Evolutionary conservation across 1,284 basidiomycete species (phyloP).

Genomic region (Sanghuangporus sanghuang): DNA sequence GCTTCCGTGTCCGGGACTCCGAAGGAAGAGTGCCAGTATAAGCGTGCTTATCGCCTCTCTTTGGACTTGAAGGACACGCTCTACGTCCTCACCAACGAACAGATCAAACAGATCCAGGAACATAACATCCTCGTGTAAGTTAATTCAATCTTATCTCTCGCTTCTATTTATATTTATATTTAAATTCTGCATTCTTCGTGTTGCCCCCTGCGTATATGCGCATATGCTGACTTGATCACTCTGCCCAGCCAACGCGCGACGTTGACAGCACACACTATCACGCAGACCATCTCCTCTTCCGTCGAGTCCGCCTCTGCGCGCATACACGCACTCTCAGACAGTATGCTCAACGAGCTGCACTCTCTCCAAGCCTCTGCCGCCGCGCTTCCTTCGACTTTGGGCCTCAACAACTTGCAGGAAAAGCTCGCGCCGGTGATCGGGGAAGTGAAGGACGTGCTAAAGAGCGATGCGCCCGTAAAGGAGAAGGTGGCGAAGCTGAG

Average conservation of each 20-base stretch:
- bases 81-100: slow-evolving; percentile 61
- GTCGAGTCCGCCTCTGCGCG: slow-evolving; percentile 42
- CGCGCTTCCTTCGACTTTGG: slow-evolving; percentile 46
- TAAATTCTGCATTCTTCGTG: neutral
- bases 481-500: slow-evolving; percentile 11
- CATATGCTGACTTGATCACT: neutral
- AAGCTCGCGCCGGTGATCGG: slow-evolving; percentile 7
- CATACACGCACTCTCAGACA: slow-evolving; percentile 51
- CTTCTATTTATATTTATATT: neutral
- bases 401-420: slow-evolving; percentile 22
- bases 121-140: slow-evolving; percentile 62
- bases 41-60: slow-evolving; percentile 63
- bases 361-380: slow-evolving; percentile 57
- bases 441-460: slow-evolving; percentile 7
- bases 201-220: neutral
- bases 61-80: slow-evolving; percentile 57
- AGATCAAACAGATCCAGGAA: slow-evolving; percentile 63
- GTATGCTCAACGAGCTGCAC: slow-evolving; percentile 58
- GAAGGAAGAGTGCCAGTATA: slow-evolving; percentile 57
- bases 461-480: slow-evolving; percentile 8
- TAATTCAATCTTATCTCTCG: neutral
- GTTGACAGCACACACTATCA: slow-evolving; percentile 60
- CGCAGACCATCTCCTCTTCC: slow-evolving; percentile 49
- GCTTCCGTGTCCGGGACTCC: slow-evolving; percentile 19
- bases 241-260: slow-evolving; percentile 56